Evolutionary conservation across 805 yeast species (phyloP), one percentile per base, ranked within the genome.

Genomic region (Yamadazyma tumulicola): DNA sequence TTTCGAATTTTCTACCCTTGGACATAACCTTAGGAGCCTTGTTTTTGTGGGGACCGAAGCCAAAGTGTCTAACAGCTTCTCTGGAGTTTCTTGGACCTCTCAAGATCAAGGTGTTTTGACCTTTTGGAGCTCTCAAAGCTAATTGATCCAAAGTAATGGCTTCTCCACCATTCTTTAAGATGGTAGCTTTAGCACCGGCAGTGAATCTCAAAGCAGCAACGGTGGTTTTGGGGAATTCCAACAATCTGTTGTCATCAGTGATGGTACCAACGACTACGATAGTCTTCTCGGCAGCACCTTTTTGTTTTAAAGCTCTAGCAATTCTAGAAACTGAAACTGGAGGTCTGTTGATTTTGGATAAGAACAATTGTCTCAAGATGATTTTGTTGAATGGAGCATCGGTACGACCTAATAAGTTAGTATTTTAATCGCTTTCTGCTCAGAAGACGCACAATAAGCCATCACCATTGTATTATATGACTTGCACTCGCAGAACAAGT

Each of bases 41-140:
- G 77, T 79, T 75, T 82, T 87, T 87, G 94, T 93, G 98, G 67
- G 99, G 99, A 78, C 99, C 99, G 73, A 91, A 69, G 73, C 99
- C 99, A 69, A 93, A 93, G 85, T 93, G 97, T 80, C 97, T 87
- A 63, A 87, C 97, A 63, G 97, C 97, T 79, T 93, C 97, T 81
- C 99, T 87, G 73, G 95, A 67, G 76, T 77, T 80, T 85, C 97
- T 88, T 76, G 97, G 95, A 72, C 99, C 99, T 80, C 97, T 87
- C 69, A 93, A 77, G 64, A 91, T 75, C 71, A 93, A 75, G 56
- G 98, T 93, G 96, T 93, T 93, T 74, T 86, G 83, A 75, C 99
- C 99, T 73, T 89, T 88, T 74, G 99, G 99, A 70, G 97, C 91
- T 75, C 95, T 89, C 64, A 85, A 81, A 64, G 98, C 99, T 62